These are phyloP conservation scores for Hyphopichia wangnamkhiaoensis DNA, from an alignment of 1,139 yeast genomes.

Conservation along the genomic window DNA sequence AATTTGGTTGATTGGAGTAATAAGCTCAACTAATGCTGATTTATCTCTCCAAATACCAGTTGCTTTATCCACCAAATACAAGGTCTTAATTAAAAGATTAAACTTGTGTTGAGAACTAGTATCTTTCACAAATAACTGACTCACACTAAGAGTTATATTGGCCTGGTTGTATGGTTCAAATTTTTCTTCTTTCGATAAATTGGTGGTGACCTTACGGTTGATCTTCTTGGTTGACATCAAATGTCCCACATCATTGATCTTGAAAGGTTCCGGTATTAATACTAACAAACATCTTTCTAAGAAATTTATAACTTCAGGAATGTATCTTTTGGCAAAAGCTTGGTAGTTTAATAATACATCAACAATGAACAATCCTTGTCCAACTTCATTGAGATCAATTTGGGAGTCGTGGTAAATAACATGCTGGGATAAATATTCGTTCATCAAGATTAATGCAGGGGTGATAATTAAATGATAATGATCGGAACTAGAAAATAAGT, in stretches of 20 bases:
- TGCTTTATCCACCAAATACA: conserved; percentile 30
- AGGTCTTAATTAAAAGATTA: conserved; percentile 29
- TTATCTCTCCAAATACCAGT: conserved; percentile 62
- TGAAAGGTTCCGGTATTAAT: conserved; percentile 45
- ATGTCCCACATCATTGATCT: conserved; percentile 8
- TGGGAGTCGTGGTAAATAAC: conserved; percentile 30
- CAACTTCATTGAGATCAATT: conserved; percentile 44
- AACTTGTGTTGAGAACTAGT: conserved; percentile 25
- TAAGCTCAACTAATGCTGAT: conserved; percentile 61
- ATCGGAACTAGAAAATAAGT: conserved; percentile 89
- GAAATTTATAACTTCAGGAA: conserved; percentile 75
- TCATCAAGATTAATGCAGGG: conserved; percentile 73
- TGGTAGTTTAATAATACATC: conserved; percentile 73
- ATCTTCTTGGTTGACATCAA: conserved; percentile 8
- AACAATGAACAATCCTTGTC: conserved; percentile 58
- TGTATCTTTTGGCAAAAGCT: conserved; percentile 71
- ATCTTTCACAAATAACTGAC: conserved; percentile 25
- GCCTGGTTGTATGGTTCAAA: conserved; percentile 8
- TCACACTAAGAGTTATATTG: conserved; percentile 14
- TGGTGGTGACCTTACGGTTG: conserved; percentile 4
- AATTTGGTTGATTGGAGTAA: conserved; percentile 38
- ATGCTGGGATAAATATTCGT: conserved; percentile 54
- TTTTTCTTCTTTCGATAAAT: conserved; percentile 19
- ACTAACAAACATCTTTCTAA: conserved; percentile 53
- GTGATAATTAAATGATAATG: conserved; percentile 91